Percentiles rank a stretch among this genome's conserved stretches.
Evolutionary conservation across 805 yeast genomes (phyloP).

Genomic region (Priceomyces fermenticarens): DNA sequence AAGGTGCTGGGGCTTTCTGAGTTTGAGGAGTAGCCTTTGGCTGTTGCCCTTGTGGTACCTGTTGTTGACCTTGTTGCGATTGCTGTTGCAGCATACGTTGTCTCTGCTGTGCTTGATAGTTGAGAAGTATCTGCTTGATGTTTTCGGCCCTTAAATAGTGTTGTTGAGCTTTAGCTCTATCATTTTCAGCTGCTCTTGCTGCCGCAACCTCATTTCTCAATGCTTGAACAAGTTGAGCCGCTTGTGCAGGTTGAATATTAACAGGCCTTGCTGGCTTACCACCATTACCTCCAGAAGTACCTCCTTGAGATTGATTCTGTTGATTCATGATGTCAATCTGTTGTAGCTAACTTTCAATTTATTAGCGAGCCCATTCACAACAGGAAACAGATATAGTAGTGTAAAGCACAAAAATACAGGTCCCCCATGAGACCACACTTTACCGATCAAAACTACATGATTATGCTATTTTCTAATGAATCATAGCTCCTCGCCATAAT

Average conservation of each 20-base stretch:
- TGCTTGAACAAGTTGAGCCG: conserved; percentile 58
- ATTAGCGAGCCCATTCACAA: neutral
- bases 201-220: conserved; percentile 56
- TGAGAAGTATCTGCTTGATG: conserved; percentile 57
- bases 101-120: conserved; percentile 48
- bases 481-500: too few species aligned
- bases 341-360: neutral
- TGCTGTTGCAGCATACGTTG: conserved; percentile 24
- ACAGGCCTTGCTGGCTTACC: conserved; percentile 15
- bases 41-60: conserved; percentile 3
- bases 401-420: too few species aligned
- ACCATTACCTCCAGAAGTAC: neutral
- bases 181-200: conserved; percentile 61
- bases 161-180: conserved; percentile 59
- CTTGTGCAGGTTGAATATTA: conserved; percentile 47
- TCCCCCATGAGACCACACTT: too few species aligned
- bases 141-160: conserved; percentile 61
- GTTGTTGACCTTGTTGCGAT: conserved; percentile 13
- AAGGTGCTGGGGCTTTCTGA: neutral
- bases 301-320: conserved; percentile 3
- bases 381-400: too few species aligned
- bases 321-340: conserved; percentile 3
- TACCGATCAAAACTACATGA: too few species aligned
- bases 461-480: too few species aligned
- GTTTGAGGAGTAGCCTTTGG: conserved; percentile 1